Base-by-base conservation (phyloP, 345 rosid genomes). In the Arabis hirsuta region DNA sequence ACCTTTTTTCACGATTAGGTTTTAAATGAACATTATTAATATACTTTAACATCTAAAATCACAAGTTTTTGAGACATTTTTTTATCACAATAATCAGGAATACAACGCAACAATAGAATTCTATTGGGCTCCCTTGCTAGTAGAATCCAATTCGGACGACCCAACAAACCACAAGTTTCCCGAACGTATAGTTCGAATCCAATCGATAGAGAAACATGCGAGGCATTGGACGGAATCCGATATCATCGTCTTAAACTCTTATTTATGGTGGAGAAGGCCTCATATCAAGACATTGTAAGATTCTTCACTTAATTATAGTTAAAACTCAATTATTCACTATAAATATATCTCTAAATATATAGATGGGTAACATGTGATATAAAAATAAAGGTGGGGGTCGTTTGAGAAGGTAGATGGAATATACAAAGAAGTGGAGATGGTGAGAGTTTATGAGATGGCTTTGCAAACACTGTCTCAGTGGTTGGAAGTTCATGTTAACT, bases 81-180 rank as follows among this genome's bases (percentile, higher is more conserved):
- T 27, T 39, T 26, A 48, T 16, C 16, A 58, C 62, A 48, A 69
- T 57, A 7, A 62, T 67, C 39, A 95, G 98, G 91, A 88, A 69
- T 90, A 88, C 62, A 95, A 95, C 73, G 93, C 92, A 1, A 81
- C 92, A 4, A 82, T 95, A 22, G 97, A 95, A 72, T 95, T 84
- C 70, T 95, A 88, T 62, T 92, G 98, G 99, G 90, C 92, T 1
- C 98, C 99, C 4, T 76, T 95, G 74, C 69, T 95, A 44, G 98
- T 95, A 42, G 97, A 95, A 82, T 95, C 99, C 8, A 92, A 95
- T 82, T 90, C 96, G 0, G 98, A 95, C 31, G 90, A 91, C 38
- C 98, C 98, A 0, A 72, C 84, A 7, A 80, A 81, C 82, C 98
- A 90, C 71, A 82, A 88, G 16, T 65, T 90, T 7, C 83, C 88